Percentiles rank a stretch among this genome's conserved stretches.
Evolutionary conservation across 352 stramenopile genomes (phyloP).

Genomic region (Pythium oligandrum): DNA sequence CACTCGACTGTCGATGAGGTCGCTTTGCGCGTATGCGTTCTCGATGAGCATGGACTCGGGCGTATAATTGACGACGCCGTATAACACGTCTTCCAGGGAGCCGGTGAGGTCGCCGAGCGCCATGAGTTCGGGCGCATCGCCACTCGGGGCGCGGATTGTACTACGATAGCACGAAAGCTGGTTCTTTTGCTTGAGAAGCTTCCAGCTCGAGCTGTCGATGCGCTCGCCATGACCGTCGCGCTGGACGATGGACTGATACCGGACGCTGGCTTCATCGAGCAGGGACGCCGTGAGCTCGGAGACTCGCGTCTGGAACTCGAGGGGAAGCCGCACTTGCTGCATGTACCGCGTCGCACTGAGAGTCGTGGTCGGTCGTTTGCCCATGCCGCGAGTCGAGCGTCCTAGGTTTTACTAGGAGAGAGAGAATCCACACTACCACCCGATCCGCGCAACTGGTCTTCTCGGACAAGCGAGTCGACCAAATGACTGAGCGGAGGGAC

Average conservation of each 20-base stretch:
- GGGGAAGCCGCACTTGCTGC: conserved; percentile 21
- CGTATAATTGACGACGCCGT: conserved; percentile 51
- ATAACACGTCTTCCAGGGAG: conserved; percentile 41
- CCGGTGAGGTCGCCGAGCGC: conserved; percentile 31
- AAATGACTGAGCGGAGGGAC: too few relatives aligned
- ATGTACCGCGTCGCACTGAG: conserved; percentile 23
- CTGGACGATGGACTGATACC: conserved; percentile 29
- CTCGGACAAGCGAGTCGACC: too few relatives aligned
- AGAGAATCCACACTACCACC: too few relatives aligned
- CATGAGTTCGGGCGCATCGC: conserved; percentile 33
- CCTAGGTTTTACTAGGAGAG: not conserved
- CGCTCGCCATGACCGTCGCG: conserved; percentile 17
- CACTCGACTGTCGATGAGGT: conserved; percentile 51
- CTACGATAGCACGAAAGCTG: conserved; percentile 34
- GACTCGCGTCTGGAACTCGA: conserved; percentile 14
- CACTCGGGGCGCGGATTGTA: not conserved
- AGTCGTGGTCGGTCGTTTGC: conserved; percentile 15
- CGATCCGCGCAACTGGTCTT: too few relatives aligned
- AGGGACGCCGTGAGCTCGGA: conserved; percentile 9
- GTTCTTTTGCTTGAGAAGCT: conserved; percentile 35
- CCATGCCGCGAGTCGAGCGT: conserved; percentile 8
- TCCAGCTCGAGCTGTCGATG: conserved; percentile 43
- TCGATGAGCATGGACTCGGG: conserved; percentile 58
- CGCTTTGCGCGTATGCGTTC: conserved; percentile 34
- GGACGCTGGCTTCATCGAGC: conserved; percentile 17